Conservation (phyloP, 2,329 filamentous ascomycete species). For the Penicillium sp. region DNA sequence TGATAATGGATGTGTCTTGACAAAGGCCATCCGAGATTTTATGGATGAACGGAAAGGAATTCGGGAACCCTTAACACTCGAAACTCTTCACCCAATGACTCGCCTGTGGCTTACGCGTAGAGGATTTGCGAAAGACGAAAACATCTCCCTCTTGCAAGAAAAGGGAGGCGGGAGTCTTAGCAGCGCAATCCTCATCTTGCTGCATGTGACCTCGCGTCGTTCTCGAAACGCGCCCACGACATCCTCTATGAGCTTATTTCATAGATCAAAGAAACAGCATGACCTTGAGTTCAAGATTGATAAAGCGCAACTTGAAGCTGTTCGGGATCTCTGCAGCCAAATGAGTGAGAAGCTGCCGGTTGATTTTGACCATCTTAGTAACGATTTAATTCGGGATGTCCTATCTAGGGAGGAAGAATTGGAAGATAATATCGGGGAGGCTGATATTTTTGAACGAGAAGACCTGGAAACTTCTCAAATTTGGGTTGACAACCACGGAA, state of each 20-base stretch:
- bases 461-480: background rate
- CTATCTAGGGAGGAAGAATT: background rate
- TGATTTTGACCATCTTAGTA: background rate
- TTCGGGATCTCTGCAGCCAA: background rate
- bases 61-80: background rate
- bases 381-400: background rate
- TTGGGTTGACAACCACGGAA: background rate
- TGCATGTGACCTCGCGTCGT: background rate
- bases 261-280: background rate
- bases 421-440: background rate
- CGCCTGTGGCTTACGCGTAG: background rate
- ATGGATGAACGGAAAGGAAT: background rate
- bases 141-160: background rate
- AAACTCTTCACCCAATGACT: background rate
- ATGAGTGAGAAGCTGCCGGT: background rate
- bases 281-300: background rate
- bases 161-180: background rate
- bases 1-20: background rate
- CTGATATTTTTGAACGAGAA: background rate
- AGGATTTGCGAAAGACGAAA: too few relatives aligned
- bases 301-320: background rate
- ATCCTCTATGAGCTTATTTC: background rate
- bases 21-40: background rate
- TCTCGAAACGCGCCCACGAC: background rate
- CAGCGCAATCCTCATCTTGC: background rate